A percentile compares a stretch with the other conserved stretches of the same genome.
These are phyloP conservation scores for Amaranthus cruentus DNA, from an alignment of 148 eudicot species.

Conservation along the genomic window DNA sequence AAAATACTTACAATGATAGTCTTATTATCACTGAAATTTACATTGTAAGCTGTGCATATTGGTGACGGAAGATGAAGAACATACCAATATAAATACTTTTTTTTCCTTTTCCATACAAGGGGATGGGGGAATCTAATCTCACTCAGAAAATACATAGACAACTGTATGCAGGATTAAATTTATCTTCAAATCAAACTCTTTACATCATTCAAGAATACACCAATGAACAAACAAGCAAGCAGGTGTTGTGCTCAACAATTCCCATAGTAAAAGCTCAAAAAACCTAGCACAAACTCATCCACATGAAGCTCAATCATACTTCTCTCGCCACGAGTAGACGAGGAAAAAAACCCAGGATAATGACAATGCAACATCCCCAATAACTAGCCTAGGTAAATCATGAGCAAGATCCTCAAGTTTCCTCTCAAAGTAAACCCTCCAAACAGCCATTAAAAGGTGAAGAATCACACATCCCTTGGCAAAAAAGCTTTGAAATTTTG, in stretches of 20 bases:
- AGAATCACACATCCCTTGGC: constrained; percentile 82
- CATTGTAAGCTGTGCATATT: constrained; percentile 20
- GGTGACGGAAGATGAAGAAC: constrained; percentile 4
- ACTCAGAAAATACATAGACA: not conserved
- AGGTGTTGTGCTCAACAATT: not conserved
- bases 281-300: not conserved
- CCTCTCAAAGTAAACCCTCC: constrained; percentile 84
- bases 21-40: constrained; percentile 20
- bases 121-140: not conserved
- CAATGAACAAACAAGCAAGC: not conserved
- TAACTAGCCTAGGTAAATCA: constrained; percentile 62
- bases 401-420: constrained; percentile 60
- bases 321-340: constrained; percentile 86
- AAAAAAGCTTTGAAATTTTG: constrained; percentile 66
- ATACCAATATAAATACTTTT: not conserved
- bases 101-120: not conserved
- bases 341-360: constrained; percentile 90
- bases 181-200: not conserved
- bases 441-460: constrained; percentile 76
- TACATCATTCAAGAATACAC: not conserved
- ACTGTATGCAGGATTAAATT: not conserved
- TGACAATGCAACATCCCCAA: constrained; percentile 66
- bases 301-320: constrained; percentile 52
- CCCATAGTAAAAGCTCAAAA: not conserved
- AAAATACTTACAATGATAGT: constrained; percentile 9